A percentile compares a stretch with the other conserved stretches of the same genome.
phyloP scores from a whole-genome alignment of 306 rosid genomes.

The Rubus parviflorus region DNA sequence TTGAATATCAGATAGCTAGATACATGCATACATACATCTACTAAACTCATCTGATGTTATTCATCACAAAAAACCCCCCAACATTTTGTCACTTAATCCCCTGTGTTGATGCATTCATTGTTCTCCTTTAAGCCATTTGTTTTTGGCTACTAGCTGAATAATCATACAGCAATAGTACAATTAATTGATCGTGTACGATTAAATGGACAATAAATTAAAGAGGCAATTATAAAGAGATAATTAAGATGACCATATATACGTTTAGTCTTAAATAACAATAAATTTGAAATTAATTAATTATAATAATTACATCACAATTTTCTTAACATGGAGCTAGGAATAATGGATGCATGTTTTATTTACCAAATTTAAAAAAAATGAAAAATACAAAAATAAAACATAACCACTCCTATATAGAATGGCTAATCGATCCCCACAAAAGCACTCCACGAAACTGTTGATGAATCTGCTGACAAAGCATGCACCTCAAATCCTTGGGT shows the following conservation, averaged over 20 bases:
- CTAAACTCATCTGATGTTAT: too few species aligned
- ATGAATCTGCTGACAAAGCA: slow-evolving; percentile 3
- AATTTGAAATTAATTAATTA: background rate
- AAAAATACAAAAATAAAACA: background rate
- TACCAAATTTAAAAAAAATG: background rate
- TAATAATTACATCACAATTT: slow-evolving; percentile 2
- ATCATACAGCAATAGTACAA: too few species aligned
- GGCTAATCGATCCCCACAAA: background rate
- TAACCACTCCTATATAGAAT: background rate
- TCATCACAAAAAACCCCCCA: too few species aligned
- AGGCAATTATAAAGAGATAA: too few species aligned
- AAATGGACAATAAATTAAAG: too few species aligned
- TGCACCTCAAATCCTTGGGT: slow-evolving; percentile 22
- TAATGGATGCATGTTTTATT: slow-evolving; percentile 15
- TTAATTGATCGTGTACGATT: too few species aligned
- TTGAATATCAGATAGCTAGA: too few species aligned
- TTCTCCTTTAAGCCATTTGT: too few species aligned
- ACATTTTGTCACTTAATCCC: too few species aligned
- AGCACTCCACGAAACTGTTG: background rate
- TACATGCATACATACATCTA: too few species aligned
- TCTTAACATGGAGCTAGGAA: background rate
- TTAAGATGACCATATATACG: background rate
- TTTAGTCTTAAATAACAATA: background rate
- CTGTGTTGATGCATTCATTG: too few species aligned
- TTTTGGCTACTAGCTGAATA: too few species aligned